Conservation (phyloP, 2,329 filamentous ascomycete genomes). For the Intubia oerlemansii region DNA sequence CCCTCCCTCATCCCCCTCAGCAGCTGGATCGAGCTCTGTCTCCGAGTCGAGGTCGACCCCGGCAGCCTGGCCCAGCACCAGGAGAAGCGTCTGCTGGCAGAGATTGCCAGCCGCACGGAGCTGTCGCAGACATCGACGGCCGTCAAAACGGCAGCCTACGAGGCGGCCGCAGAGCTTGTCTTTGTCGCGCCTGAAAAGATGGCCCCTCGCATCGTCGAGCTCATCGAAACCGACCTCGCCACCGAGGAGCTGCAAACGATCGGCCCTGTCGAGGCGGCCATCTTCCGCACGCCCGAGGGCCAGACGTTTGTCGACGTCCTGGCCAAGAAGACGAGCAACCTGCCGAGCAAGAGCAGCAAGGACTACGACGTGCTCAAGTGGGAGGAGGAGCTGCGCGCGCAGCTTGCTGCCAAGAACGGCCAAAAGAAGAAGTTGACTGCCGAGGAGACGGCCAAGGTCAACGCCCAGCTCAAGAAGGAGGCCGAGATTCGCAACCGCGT, state of each 20-base stretch:
- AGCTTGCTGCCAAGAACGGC: constrained; percentile 85
- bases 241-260: constrained; percentile 46
- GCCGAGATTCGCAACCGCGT: constrained; percentile 56
- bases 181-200: constrained; percentile 79
- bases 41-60: constrained; percentile 64
- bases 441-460: constrained; percentile 79
- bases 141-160: constrained; percentile 53
- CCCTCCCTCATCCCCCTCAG: constrained; percentile 54
- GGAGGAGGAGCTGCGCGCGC: constrained; percentile 77
- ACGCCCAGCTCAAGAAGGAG: constrained; percentile 78
- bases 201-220: constrained; percentile 51
- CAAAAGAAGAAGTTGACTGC: constrained; percentile 74
- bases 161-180: constrained; percentile 71
- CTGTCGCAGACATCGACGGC: constrained; percentile 23
- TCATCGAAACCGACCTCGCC: constrained; percentile 56
- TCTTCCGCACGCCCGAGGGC: constrained; percentile 77
- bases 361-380: constrained; percentile 94
- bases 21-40: constrained; percentile 77
- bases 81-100: constrained; percentile 40
- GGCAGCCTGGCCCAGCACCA: constrained; percentile 50
- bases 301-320: constrained; percentile 80
- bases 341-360: constrained; percentile 74
- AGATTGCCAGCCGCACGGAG: constrained; percentile 34
- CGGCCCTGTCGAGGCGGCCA: constrained; percentile 75
- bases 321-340: constrained; percentile 50